Evolutionary conservation across 352 stramenopile species (phyloP).

Genomic region (Pythium aquatile): DNA sequence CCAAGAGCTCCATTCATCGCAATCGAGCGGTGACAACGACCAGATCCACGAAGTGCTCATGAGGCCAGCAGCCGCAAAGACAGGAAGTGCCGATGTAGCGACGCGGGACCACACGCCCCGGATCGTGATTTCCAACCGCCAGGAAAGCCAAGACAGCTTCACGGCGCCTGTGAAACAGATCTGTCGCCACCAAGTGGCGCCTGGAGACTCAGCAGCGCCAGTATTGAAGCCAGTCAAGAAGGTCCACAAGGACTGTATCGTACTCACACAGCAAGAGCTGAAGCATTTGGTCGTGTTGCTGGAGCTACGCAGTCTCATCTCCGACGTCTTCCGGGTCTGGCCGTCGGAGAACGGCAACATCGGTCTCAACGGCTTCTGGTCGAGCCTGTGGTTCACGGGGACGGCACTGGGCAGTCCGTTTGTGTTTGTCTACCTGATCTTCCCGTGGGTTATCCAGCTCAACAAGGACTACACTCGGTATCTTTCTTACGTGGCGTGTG

Average conservation of each 20-base stretch:
- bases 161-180: not conserved
- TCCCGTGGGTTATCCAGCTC: conserved; percentile 14
- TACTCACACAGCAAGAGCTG: conserved; percentile 31
- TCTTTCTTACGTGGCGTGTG: conserved; percentile 28
- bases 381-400: conserved; percentile 29
- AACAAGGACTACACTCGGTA: conserved; percentile 9
- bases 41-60: not conserved
- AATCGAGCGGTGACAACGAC: conserved; percentile 18
- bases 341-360: conserved; percentile 39
- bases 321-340: conserved; percentile 34
- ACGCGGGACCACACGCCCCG: not conserved
- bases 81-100: not conserved
- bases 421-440: conserved; percentile 28
- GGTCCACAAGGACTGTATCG: conserved; percentile 14
- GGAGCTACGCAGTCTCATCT: not conserved
- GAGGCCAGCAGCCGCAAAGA: not conserved
- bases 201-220: not conserved
- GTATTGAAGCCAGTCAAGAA: not conserved
- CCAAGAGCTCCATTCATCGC: conserved; percentile 21
- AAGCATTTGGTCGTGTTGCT: conserved; percentile 22
- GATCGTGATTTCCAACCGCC: conserved; percentile 20
- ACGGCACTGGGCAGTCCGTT: conserved; percentile 27
- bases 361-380: conserved; percentile 36
- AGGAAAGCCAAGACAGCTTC: not conserved
- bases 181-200: conserved; percentile 18